These are phyloP conservation scores for Ceratobasidium sp. DNA, from an alignment of 1,284 basidiomycete genomes.

Conservation along the genomic window DNA sequence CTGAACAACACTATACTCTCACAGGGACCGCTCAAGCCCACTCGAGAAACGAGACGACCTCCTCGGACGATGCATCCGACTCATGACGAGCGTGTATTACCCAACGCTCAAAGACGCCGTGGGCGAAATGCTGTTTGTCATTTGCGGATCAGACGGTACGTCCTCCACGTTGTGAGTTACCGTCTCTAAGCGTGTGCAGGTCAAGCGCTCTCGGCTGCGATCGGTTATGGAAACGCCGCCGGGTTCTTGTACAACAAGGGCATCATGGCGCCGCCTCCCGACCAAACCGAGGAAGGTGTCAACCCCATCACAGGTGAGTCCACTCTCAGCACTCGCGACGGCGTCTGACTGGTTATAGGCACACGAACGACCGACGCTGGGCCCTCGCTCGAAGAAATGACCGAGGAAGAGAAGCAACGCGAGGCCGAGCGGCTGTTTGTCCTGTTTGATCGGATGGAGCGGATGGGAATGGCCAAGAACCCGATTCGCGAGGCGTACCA, in stretches of 20 bases:
- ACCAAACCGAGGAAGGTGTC: slow-evolving; percentile 21
- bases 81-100: slow-evolving; percentile 77
- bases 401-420: slow-evolving; percentile 87
- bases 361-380: slow-evolving; percentile 30
- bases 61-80: slow-evolving; percentile 79
- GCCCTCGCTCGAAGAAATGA: slow-evolving; percentile 63
- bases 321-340: slow-evolving; percentile 44
- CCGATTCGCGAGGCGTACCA: slow-evolving; percentile 74
- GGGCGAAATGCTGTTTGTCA: slow-evolving; percentile 84
- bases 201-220: slow-evolving; percentile 67
- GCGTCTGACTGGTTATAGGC: slow-evolving; percentile 44
- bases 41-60: slow-evolving; percentile 74
- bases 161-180: slow-evolving; percentile 21
- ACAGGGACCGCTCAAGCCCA: slow-evolving; percentile 71
- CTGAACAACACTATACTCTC: background rate
- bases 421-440: slow-evolving; percentile 91
- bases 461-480: slow-evolving; percentile 71
- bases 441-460: slow-evolving; percentile 86
- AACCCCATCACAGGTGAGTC: slow-evolving; percentile 82
- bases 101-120: slow-evolving; percentile 70
- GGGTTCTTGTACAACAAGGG: slow-evolving; percentile 91
- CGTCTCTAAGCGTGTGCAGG: slow-evolving; percentile 56
- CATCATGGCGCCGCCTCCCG: slow-evolving; percentile 64
- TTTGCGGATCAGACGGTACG: slow-evolving; percentile 82
- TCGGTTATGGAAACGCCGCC: slow-evolving; percentile 92